Evolutionary conservation across 148 eudicot genomes (phyloP), one percentile per base, ranked within the genome.

Genomic region (Pouteria glomerata): DNA sequence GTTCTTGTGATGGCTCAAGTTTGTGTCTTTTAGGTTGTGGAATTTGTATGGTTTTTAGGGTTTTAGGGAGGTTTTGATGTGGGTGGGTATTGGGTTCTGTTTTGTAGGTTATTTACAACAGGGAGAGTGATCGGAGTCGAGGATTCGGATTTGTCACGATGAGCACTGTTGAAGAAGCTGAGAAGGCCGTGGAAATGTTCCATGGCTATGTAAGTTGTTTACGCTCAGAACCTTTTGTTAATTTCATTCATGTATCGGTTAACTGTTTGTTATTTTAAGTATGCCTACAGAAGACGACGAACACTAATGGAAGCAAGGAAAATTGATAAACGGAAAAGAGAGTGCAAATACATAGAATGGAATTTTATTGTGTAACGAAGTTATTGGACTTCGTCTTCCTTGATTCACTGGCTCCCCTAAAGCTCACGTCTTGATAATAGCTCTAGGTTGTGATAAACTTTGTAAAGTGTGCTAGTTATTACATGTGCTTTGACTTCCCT

Each of bases 61-160:
- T 26, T 56, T 55, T 41, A 12, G 3, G 18, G 2, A 52, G 21
- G 15, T 27, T 63, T 26, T 65, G 14, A 37, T 70, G 31, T 50
- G 41, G 67, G 53, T 41, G 1, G 51, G 8, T 64, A 48, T 31
- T 5, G 2, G 27, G 45, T 59, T 27, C 4, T 12, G 26, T 70
- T 70, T 63, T 68, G 63, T 73, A 94, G 98, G 91, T 94, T 61
- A 94, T 94, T 67, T 91, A 89, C 83, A 88, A 88, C 71, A 88
- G 98, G 82, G 97, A 91, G 66, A 91, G 97, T 29, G 93, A 89
- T 70, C 88, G 81, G 84, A 91, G 97, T 81, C 82, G 98, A 37
- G 97, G 97, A 37, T 94, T 91, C 75, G 98, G 91, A 19, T 94
- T 94, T 77, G 96, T 94, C 82, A 91, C 98, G 0, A 94, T 94